These are phyloP conservation scores for Erodium chrysanthum DNA, from an alignment of 441 rosid species.

Conservation along the genomic window DNA sequence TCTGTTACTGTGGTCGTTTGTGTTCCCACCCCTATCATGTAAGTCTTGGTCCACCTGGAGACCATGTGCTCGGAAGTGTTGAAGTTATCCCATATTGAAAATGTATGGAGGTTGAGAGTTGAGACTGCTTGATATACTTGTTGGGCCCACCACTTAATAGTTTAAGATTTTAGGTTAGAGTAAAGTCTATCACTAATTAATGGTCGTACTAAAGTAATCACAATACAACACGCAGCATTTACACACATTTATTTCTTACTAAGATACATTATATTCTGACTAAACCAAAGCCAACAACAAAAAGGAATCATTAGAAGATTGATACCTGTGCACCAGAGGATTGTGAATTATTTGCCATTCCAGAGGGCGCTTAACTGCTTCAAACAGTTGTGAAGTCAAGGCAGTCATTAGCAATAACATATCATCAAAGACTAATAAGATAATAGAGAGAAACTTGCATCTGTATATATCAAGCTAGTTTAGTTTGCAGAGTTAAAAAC, in stretches of 20 bases:
- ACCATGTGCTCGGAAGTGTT: neutral
- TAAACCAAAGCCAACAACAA: constrained; percentile 8
- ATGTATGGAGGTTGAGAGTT: neutral
- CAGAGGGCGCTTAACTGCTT: constrained; percentile 24
- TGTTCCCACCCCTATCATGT: neutral
- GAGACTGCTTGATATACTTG: neutral
- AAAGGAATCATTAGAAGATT: constrained; percentile 10
- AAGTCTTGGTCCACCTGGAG: neutral
- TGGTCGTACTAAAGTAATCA: neutral
- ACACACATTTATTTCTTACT: neutral
- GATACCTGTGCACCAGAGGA: constrained; percentile 58
- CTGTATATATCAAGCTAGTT: constrained; percentile 11
- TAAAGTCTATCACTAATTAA: neutral
- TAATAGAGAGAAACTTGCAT: neutral
- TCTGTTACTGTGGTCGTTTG: neutral
- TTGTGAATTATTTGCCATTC: constrained; percentile 64
- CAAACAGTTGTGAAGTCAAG: constrained; percentile 20
- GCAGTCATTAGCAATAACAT: constrained; percentile 1
- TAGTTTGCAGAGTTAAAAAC: neutral
- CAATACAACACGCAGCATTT: neutral
- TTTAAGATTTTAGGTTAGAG: neutral
- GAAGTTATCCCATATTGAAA: neutral
- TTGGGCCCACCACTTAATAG: neutral
- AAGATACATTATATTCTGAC: neutral
- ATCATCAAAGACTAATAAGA: neutral